phyloP scores from a whole-genome alignment of 2,329 filamentous ascomycete genomes.

The Chlorencoelia australis region DNA sequence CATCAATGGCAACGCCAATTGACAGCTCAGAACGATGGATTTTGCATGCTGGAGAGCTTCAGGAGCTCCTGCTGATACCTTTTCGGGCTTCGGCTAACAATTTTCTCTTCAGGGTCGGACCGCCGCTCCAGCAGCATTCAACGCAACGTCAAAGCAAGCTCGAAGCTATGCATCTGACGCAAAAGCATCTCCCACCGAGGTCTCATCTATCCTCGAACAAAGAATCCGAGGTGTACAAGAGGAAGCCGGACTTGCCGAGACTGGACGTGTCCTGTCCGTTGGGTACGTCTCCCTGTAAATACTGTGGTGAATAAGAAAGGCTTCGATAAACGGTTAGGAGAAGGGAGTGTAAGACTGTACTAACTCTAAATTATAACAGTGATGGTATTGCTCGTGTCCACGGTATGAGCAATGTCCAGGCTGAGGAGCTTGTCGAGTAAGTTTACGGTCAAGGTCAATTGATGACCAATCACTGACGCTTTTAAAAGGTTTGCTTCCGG shows the following conservation, averaged over 20 bases:
- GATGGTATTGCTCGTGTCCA: slow-evolving; percentile 99
- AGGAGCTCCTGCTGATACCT: slow-evolving; percentile 22
- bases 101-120: slow-evolving; percentile 65
- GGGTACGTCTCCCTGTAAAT: slow-evolving; percentile 75
- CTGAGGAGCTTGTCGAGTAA: slow-evolving; percentile 99
- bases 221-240: slow-evolving; percentile 97
- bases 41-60: slow-evolving; percentile 32
- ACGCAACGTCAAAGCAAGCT: slow-evolving; percentile 58
- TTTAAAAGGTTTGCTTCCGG: slow-evolving; percentile 86
- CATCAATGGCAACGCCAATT: slow-evolving; percentile 33
- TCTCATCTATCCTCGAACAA: slow-evolving; percentile 99
- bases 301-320: slow-evolving; percentile 11
- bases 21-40: slow-evolving; percentile 19
- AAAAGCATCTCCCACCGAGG: slow-evolving; percentile 94
- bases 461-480: slow-evolving; percentile 13
- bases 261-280: slow-evolving; percentile 95
- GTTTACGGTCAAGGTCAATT: slow-evolving; percentile 32
- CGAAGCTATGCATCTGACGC: slow-evolving; percentile 87
- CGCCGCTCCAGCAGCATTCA: slow-evolving; percentile 69
- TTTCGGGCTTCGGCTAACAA: slow-evolving; percentile 45
- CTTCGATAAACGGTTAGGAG: background rate
- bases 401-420: slow-evolving; percentile 99
- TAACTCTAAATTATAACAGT: slow-evolving; percentile 43
- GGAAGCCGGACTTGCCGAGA: slow-evolving; percentile 94
- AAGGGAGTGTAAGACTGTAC: slow-evolving; percentile 5